Evolutionary conservation across 1,284 basidiomycete genomes (phyloP), one percentile per base, ranked within the genome.

Genomic region (Austroboletus sp.): DNA sequence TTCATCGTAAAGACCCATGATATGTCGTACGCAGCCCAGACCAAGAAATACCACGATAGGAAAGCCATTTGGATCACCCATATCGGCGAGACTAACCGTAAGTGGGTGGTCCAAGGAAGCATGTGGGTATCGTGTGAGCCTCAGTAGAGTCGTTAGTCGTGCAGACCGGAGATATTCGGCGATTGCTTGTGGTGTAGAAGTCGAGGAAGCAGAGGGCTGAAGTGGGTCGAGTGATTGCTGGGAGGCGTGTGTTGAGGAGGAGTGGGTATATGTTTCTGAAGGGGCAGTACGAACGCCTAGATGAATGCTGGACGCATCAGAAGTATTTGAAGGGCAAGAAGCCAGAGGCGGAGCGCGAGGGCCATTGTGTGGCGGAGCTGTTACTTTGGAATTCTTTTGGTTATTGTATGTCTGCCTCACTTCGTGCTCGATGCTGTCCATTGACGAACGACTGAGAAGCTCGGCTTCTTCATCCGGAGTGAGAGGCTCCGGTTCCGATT

Each of bases 1-100:
- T 62, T 98, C 95, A 63, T 98, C 94, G 64, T 95, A 98, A 32
- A 98, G 68, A 5, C 89, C 93, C 71, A 96, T 85, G 45, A 98
- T 78, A 65, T 98, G 93, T 26, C 95, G 77, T 5, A 98, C 94
- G 58, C 90, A 92, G 4, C 95, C 94, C 25, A 98, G 66, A 0
- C 95, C 95, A 44, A 98, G 78, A 63, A 95, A 98, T 9, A 98
- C 78, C 36, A 98, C 69, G 10, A 98, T 79, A 0, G 94, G 92
- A 58, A 81, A 80, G 1, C 95, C 95, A 16, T 74, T 77, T 0
- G 83, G 75, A 48, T 76, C 79, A 1, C 95, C 95, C 41, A 98
- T 76, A 61, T 98, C 94, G 3, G 94, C 92, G 13, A 95, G 73
- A 48, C 94, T 97, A 43, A 98, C 88, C n/a, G 79, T 83, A 52